A percentile compares a stretch with the other conserved stretches of the same genome.
Evolutionary conservation across 192 early-diverging fungal genomes (phyloP).

Genomic region (Linnemannia elongata): DNA sequence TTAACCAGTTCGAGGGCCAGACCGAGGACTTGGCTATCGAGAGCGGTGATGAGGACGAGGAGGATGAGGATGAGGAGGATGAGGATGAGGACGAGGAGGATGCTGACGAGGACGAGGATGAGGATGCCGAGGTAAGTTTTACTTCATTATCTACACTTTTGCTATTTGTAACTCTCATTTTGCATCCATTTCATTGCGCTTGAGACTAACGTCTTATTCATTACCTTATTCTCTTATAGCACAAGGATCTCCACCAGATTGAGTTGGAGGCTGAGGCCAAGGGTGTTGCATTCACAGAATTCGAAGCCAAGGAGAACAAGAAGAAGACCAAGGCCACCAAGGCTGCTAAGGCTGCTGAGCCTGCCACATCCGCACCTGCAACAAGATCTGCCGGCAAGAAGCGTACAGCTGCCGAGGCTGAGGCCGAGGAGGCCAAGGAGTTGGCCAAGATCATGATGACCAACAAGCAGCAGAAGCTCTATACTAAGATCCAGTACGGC

Average conservation of each 20-base stretch:
- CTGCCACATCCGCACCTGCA: constrained; percentile 10
- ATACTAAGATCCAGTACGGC: constrained; percentile 82
- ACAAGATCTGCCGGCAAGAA: constrained; percentile 61
- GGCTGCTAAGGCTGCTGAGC: background rate
- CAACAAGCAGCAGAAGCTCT: constrained; percentile 85
- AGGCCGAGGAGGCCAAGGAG: constrained; percentile 77
- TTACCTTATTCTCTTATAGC: constrained; percentile 21
- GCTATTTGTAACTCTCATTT: background rate
- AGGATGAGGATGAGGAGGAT: constrained; percentile 40
- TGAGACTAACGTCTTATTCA: background rate
- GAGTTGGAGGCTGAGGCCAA: constrained; percentile 80
- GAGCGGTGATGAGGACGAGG: constrained; percentile 65
- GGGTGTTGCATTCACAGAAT: constrained; percentile 76
- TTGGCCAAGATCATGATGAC: constrained; percentile 90
- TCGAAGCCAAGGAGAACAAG: constrained; percentile 63
- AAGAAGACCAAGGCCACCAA: constrained; percentile 54
- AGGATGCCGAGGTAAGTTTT: constrained; percentile 44
- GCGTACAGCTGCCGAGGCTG: constrained; percentile 67
- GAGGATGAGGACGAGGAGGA: constrained; percentile 39
- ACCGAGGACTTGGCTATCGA: constrained; percentile 72
- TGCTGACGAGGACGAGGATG: constrained; percentile 19
- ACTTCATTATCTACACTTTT: background rate
- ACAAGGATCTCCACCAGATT: constrained; percentile 65
- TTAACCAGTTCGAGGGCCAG: constrained; percentile 73
- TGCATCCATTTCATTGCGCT: background rate